A percentile compares a stretch with the other conserved stretches of the same genome.
These are phyloP conservation scores for Gentiana dahurica DNA, from an alignment of 257 asterid genomes.

Conservation along the genomic window DNA sequence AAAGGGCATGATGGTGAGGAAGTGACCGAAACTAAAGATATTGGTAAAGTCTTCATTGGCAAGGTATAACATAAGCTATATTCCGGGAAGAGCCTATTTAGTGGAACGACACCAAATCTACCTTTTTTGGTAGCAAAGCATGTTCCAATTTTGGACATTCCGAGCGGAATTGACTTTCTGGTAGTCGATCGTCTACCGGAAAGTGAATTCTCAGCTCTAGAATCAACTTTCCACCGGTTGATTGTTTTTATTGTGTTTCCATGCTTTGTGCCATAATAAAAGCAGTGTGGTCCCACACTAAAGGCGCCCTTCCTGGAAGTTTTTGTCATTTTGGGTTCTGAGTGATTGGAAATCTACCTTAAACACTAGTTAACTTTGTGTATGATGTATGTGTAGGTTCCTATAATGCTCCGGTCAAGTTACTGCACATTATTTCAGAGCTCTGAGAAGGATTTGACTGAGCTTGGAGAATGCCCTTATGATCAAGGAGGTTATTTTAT, in stretches of 20 bases:
- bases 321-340: neutral
- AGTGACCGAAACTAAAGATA: slow-evolving; percentile 94
- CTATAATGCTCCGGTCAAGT: slow-evolving; percentile 94
- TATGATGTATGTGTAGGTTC: slow-evolving; percentile 44
- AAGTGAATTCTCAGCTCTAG: no score
- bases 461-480: slow-evolving; percentile 95
- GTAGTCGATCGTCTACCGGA: no score
- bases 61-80: slow-evolving; percentile 40
- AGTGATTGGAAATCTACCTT: neutral
- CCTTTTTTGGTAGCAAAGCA: no score
- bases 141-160: no score
- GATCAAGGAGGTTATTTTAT: slow-evolving; percentile 98
- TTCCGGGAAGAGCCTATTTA: neutral
- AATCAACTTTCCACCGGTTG: no score
- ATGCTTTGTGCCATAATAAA: no score
- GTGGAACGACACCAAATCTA: no score
- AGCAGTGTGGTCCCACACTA: no score
- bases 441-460: slow-evolving; percentile 96
- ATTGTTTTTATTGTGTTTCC: neutral
- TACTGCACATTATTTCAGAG: slow-evolving; percentile 87
- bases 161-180: no score
- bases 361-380: slow-evolving; percentile 3
- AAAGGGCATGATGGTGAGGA: slow-evolving; percentile 99
- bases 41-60: slow-evolving; percentile 91
- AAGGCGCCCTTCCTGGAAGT: no score